These are phyloP conservation scores for Phytopythium litorale DNA, from an alignment of 352 stramenopile species.

Conservation along the genomic window DNA sequence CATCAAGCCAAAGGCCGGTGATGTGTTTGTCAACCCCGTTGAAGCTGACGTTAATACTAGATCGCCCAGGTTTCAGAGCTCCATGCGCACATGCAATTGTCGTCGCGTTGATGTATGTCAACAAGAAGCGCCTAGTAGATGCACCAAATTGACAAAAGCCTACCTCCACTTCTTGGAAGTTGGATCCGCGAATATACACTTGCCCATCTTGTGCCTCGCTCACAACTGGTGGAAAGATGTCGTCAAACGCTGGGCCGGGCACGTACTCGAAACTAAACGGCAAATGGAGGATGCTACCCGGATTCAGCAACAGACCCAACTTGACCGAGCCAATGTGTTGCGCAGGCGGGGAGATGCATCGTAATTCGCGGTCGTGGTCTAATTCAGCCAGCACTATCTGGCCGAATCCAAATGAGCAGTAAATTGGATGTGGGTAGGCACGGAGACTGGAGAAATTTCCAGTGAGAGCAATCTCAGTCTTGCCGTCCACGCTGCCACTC, in stretches of 20 bases:
- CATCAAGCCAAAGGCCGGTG: conserved; percentile 15
- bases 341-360: conserved; percentile 22
- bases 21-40: conserved; percentile 17
- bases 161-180: conserved; percentile 19
- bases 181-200: conserved; percentile 26
- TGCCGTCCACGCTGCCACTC: conserved; percentile 20
- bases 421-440: conserved; percentile 9
- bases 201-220: conserved; percentile 17
- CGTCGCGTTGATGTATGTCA: conserved; percentile 15
- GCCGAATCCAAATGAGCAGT: conserved; percentile 29
- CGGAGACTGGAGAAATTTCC: conserved; percentile 23
- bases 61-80: conserved; percentile 16
- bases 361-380: conserved; percentile 6
- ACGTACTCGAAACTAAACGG: conserved; percentile 32
- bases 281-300: conserved; percentile 15
- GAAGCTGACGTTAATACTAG: conserved; percentile 25
- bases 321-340: conserved; percentile 2
- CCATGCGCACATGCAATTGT: conserved; percentile 26
- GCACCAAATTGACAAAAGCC: conserved; percentile 27
- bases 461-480: conserved; percentile 20
- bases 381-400: conserved; percentile 9
- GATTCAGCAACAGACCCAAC: conserved; percentile 27
- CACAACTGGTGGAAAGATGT: conserved; percentile 18
- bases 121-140: not conserved
- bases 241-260: conserved; percentile 13